phyloP scores from a whole-genome alignment of 1,139 yeast species.

The Taphrina betulina region DNA sequence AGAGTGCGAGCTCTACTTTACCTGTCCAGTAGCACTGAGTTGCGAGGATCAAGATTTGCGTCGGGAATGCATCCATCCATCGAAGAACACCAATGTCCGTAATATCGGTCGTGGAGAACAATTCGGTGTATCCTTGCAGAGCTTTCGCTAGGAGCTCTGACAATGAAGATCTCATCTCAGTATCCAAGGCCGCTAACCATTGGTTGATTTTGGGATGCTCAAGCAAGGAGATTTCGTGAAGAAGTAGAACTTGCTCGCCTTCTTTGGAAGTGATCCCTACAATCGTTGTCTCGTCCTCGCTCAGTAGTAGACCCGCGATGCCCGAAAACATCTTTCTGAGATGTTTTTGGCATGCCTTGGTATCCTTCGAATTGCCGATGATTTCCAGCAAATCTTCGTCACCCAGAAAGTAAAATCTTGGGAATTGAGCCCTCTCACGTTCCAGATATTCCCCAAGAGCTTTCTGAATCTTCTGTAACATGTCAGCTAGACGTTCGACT shows the following conservation, averaged over 20 bases:
- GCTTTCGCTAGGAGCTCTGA: slow-evolving; percentile 46
- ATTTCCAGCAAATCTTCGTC: slow-evolving; percentile 85
- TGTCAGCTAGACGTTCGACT: slow-evolving; percentile 57
- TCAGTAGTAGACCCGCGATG: slow-evolving; percentile 51
- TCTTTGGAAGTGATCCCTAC: slow-evolving; percentile 59
- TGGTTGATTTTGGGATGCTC: slow-evolving; percentile 54
- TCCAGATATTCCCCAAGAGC: slow-evolving; percentile 79
- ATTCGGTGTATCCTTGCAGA: slow-evolving; percentile 39
- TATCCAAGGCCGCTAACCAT: slow-evolving; percentile 65
- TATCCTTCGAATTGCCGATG: slow-evolving; percentile 63
- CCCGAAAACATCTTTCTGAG: slow-evolving; percentile 74
- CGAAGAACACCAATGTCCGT: slow-evolving; percentile 12
- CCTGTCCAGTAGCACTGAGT: slow-evolving; percentile 61
- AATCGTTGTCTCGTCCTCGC: slow-evolving; percentile 48
- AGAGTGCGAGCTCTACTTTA: slow-evolving; percentile 46
- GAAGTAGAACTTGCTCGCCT: slow-evolving; percentile 58
- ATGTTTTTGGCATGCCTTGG: slow-evolving; percentile 57
- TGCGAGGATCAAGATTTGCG: slow-evolving; percentile 60
- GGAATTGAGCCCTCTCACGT: slow-evolving; percentile 70
- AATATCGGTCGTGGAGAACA: neutral
- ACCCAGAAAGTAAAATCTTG: slow-evolving; percentile 84
- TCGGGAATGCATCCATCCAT: slow-evolving; percentile 47
- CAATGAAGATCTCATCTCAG: slow-evolving; percentile 54
- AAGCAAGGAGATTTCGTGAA: slow-evolving; percentile 50
- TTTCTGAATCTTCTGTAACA: slow-evolving; percentile 58